Percentiles rank a stretch among this genome's conserved stretches.
phyloP scores from a whole-genome alignment of 2,329 filamentous ascomycete species.

The Delphinella strobiligena region DNA sequence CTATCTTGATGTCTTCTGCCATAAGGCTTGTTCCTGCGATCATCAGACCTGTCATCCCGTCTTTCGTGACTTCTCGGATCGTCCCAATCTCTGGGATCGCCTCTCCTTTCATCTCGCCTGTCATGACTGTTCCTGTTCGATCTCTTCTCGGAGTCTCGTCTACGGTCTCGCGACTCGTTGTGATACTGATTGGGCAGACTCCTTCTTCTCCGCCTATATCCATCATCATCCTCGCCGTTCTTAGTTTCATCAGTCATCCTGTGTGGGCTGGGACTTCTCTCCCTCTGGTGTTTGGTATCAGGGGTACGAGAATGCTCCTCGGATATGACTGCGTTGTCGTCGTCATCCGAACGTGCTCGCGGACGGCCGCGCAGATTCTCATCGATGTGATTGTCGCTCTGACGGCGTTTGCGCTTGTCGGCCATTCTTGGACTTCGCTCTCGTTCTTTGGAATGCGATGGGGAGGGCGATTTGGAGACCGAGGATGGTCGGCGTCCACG shows the following conservation, averaged over 20 bases:
- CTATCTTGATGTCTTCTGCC: conserved; percentile 8
- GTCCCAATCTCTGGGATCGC: background rate
- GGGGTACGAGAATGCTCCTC: conserved; percentile 13
- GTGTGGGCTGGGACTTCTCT: conserved; percentile 18
- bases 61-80: background rate
- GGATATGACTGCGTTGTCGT: conserved; percentile 11
- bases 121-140: conserved; percentile 16
- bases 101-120: conserved; percentile 2
- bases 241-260: conserved; percentile 11
- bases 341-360: conserved; percentile 17
- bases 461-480: conserved; percentile 7
- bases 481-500: conserved; percentile 6
- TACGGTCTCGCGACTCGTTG: conserved; percentile 12
- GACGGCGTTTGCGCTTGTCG: conserved; percentile 17
- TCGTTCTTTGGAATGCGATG: background rate
- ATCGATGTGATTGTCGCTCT: conserved; percentile 23
- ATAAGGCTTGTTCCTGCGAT: conserved; percentile 6
- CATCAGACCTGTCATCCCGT: background rate
- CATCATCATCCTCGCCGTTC: conserved; percentile 7
- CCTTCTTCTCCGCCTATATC: conserved; percentile 21
- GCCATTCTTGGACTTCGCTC: background rate
- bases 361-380: conserved; percentile 24
- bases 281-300: conserved; percentile 21
- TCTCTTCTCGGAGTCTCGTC: conserved; percentile 10
- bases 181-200: conserved; percentile 26